phyloP scores from a whole-genome alignment of 2,329 filamentous ascomycete genomes.

The Microsporum canis region DNA sequence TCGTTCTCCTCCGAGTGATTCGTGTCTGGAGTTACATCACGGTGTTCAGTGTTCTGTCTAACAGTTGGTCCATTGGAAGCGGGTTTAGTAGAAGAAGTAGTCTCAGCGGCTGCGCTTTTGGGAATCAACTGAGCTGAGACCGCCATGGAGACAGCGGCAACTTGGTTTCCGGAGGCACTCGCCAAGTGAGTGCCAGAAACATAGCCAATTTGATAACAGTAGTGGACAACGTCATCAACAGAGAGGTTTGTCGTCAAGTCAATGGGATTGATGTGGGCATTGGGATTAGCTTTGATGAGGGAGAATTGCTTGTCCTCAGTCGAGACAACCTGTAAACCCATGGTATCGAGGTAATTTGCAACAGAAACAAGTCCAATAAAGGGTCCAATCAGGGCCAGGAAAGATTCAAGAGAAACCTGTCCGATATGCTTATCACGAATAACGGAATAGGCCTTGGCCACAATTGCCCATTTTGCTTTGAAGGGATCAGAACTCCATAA shows the following conservation, averaged over 20 bases:
- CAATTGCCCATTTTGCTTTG: slow-evolving; percentile 42
- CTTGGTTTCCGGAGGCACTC: slow-evolving; percentile 8
- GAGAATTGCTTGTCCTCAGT: slow-evolving; percentile 22
- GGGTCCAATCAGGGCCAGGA: slow-evolving; percentile 37
- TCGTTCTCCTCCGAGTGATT: not conserved
- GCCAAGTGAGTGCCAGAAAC: slow-evolving; percentile 14
- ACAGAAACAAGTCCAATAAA: slow-evolving; percentile 39
- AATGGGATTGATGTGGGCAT: slow-evolving; percentile 14
- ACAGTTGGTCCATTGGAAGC: slow-evolving; percentile 11
- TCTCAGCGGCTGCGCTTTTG: slow-evolving; percentile 4
- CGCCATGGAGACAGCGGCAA: slow-evolving; percentile 17
- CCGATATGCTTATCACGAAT: slow-evolving; percentile 42
- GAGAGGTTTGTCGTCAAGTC: slow-evolving; percentile 23
- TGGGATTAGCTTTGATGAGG: slow-evolving; percentile 14
- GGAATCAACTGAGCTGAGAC: slow-evolving; percentile 19
- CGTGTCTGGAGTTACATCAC: not conserved
- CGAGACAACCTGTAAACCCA: slow-evolving; percentile 37
- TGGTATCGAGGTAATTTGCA: slow-evolving; percentile 34
- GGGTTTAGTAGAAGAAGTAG: slow-evolving; percentile 10
- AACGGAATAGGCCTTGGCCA: slow-evolving; percentile 46
- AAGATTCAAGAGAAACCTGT: slow-evolving; percentile 38
- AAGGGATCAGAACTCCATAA: slow-evolving; percentile 43
- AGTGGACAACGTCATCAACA: slow-evolving; percentile 23
- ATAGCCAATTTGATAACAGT: slow-evolving; percentile 24
- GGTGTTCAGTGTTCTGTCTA: not conserved